These are phyloP conservation scores for Macrophomina tecta DNA, from an alignment of 2,329 filamentous ascomycete genomes.

Conservation along the genomic window DNA sequence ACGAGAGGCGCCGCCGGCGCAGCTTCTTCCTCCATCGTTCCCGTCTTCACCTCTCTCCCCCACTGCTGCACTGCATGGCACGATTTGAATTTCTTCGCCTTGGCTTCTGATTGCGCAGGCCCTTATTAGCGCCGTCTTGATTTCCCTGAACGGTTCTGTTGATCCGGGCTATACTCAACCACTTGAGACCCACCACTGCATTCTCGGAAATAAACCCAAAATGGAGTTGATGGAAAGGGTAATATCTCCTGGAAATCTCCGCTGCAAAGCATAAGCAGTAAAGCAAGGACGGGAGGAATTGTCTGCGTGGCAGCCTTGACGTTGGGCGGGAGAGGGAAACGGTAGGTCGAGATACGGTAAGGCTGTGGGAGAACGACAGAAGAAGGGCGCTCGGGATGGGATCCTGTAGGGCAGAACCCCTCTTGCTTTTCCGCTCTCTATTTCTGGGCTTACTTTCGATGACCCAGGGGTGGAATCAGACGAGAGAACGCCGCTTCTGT, in stretches of 20 bases:
- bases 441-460: background rate
- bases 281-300: slow-evolving; percentile 6
- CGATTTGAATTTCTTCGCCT: background rate
- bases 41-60: background rate
- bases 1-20: background rate
- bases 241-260: slow-evolving; percentile 14
- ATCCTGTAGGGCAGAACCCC: slow-evolving; percentile 13
- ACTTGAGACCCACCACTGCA: background rate
- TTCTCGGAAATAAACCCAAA: background rate
- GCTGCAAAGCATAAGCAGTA: slow-evolving; percentile 21
- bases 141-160: background rate
- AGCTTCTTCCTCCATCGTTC: background rate
- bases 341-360: background rate
- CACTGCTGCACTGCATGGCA: slow-evolving; percentile 1
- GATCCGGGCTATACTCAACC: background rate
- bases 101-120: background rate
- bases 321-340: background rate
- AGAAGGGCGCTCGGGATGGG: background rate
- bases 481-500: slow-evolving; percentile 13
- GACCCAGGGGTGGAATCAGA: background rate
- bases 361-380: background rate
- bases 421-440: background rate
- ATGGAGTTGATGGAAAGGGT: background rate
- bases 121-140: background rate
- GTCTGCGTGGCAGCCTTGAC: background rate